Conservation (phyloP, 2,329 filamentous ascomycete species). For the Verruconis gallopava region DNA sequence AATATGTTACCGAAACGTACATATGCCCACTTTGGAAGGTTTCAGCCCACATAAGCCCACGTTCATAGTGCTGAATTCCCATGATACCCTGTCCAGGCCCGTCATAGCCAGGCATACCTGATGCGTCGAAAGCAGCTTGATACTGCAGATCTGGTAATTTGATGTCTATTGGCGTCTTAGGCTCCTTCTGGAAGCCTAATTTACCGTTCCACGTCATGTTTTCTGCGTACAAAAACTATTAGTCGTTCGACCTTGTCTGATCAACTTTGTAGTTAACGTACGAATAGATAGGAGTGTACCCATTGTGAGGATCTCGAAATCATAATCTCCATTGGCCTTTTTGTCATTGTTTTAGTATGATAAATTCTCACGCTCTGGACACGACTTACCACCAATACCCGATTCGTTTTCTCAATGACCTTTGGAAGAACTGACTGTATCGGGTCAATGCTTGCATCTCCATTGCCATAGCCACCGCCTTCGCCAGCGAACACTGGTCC, state of each 20-base stretch:
- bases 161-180: slow-evolving; percentile 10
- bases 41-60: slow-evolving; percentile 7
- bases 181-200: slow-evolving; percentile 12
- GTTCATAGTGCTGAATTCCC: slow-evolving; percentile 9
- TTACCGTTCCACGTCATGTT: slow-evolving; percentile 15
- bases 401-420: slow-evolving; percentile 11
- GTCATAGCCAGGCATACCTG: slow-evolving; percentile 9
- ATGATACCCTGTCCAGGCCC: slow-evolving; percentile 9
- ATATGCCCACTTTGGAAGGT: slow-evolving; percentile 4
- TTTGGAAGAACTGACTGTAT: slow-evolving; percentile 14
- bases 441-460: slow-evolving; percentile 12
- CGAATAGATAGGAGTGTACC: slow-evolving; percentile 10
- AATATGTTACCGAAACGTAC: no score
- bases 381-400: slow-evolving; percentile 11
- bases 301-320: slow-evolving; percentile 11
- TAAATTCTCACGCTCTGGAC: no score
- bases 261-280: no score
- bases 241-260: no score
- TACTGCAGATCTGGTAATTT: slow-evolving; percentile 13
- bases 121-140: slow-evolving; percentile 9
- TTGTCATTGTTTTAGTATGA: no score
- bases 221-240: no score
- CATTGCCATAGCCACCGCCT: slow-evolving; percentile 13
- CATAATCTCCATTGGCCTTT: slow-evolving; percentile 12
- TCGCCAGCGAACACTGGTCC: slow-evolving; percentile 11